These are phyloP conservation scores for Lactarius tabidus DNA, from an alignment of 768 basidiomycete species.

Conservation along the genomic window DNA sequence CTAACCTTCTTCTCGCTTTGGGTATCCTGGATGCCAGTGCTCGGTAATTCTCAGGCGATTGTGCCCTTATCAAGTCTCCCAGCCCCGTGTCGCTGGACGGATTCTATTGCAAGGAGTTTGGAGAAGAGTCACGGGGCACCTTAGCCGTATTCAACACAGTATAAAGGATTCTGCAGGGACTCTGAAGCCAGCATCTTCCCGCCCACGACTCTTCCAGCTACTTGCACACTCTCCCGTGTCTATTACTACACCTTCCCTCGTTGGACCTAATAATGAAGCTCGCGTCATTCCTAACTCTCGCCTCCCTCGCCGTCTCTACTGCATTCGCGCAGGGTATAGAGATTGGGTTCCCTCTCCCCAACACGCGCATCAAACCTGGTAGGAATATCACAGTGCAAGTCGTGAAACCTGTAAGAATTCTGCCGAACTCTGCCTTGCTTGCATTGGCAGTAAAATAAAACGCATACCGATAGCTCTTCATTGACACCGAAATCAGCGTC, in stretches of 20 bases:
- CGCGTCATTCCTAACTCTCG: constrained; percentile 23
- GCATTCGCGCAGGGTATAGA: constrained; percentile 33
- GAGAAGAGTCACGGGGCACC: background rate
- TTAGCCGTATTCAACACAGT: background rate
- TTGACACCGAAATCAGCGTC: too few relatives aligned
- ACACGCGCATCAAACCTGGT: constrained; percentile 29
- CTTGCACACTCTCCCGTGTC: constrained; percentile 22
- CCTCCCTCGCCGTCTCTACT: constrained; percentile 25
- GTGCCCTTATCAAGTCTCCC: too few relatives aligned
- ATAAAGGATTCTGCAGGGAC: constrained; percentile 15
- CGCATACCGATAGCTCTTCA: too few relatives aligned
- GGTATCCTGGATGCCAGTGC: too few relatives aligned
- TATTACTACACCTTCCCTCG: background rate
- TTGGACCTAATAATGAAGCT: constrained; percentile 19
- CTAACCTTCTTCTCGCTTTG: too few relatives aligned
- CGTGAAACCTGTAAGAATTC: constrained; percentile 31
- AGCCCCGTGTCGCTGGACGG: too few relatives aligned
- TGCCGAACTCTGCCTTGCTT: background rate
- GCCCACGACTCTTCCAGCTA: constrained; percentile 18
- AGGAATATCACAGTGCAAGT: constrained; percentile 35
- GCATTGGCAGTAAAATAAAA: background rate
- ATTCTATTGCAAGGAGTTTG: too few relatives aligned
- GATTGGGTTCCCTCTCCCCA: constrained; percentile 32
- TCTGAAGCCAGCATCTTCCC: background rate
- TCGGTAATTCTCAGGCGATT: too few relatives aligned